Conservation (phyloP, 1,284 basidiomycete species). For the Trametes pubescens region DNA sequence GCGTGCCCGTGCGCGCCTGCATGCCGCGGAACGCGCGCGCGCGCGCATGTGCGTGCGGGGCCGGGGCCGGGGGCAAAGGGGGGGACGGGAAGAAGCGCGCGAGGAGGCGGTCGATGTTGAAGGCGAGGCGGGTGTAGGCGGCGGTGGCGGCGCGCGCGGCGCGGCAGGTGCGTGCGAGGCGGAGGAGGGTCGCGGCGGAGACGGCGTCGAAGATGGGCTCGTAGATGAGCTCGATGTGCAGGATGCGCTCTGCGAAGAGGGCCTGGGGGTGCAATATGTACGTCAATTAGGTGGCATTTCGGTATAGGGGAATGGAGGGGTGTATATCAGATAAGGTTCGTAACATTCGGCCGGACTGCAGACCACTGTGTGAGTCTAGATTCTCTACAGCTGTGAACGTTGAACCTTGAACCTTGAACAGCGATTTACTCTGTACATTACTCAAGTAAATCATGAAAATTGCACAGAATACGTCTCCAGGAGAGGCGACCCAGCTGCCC, state of each 20-base stretch:
- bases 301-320: background rate
- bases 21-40: conserved; percentile 50
- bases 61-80: conserved; percentile 25
- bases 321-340: background rate
- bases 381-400: too few relatives aligned
- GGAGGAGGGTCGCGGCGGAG: conserved; percentile 34
- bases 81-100: conserved; percentile 39
- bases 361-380: too few relatives aligned
- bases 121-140: conserved; percentile 35
- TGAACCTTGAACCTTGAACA: too few relatives aligned
- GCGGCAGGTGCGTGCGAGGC: conserved; percentile 35
- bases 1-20: conserved; percentile 50
- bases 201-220: conserved; percentile 38
- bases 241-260: conserved; percentile 33
- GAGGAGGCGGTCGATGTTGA: conserved; percentile 40
- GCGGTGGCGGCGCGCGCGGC: conserved; percentile 26
- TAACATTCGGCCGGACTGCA: background rate
- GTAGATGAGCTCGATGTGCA: conserved; percentile 40
- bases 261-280: background rate
- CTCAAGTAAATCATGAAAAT: too few relatives aligned
- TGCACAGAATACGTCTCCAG: too few relatives aligned
- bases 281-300: background rate
- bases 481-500: too few relatives aligned
- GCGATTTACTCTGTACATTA: too few relatives aligned
- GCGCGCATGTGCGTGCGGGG: conserved; percentile 21